A percentile compares a stretch with the other conserved stretches of the same genome.
phyloP scores from a whole-genome alignment of 257 asterid species.

The Nicotiana undulata region DNA sequence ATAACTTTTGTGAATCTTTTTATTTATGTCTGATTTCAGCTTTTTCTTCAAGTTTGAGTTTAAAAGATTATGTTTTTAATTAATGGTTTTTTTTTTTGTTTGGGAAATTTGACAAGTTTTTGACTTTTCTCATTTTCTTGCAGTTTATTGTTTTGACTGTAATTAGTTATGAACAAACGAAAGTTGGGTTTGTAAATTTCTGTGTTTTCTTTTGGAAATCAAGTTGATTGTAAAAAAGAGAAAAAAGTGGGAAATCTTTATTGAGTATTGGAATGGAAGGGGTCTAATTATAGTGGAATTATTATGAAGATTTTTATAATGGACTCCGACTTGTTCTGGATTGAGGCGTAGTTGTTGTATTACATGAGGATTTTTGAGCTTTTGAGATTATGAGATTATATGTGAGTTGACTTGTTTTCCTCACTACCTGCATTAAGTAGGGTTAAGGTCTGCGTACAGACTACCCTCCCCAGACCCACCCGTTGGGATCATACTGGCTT shows the following conservation, averaged over 20 bases:
- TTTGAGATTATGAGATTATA: not conserved
- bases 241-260: not conserved
- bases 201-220: not conserved
- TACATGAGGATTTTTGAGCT: not conserved
- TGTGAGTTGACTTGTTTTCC: not conserved
- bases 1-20: not conserved
- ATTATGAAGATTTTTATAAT: not conserved
- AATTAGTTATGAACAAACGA: constrained; percentile 8
- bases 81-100: not conserved
- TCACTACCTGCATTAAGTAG: too few species aligned
- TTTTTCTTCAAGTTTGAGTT: not conserved
- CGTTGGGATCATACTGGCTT: too few species aligned
- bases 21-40: not conserved
- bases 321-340: not conserved
- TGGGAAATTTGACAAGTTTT: constrained; percentile 4
- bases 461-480: too few species aligned
- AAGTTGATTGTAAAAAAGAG: not conserved
- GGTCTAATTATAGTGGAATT: not conserved
- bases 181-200: constrained; percentile 8
- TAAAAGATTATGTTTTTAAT: constrained; percentile 15
- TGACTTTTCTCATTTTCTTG: not conserved
- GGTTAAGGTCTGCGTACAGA: too few species aligned
- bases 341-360: not conserved
- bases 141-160: not conserved
- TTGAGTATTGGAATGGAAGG: not conserved